Base-by-base conservation (phyloP, 805 yeast species). In the Candida montana region DNA sequence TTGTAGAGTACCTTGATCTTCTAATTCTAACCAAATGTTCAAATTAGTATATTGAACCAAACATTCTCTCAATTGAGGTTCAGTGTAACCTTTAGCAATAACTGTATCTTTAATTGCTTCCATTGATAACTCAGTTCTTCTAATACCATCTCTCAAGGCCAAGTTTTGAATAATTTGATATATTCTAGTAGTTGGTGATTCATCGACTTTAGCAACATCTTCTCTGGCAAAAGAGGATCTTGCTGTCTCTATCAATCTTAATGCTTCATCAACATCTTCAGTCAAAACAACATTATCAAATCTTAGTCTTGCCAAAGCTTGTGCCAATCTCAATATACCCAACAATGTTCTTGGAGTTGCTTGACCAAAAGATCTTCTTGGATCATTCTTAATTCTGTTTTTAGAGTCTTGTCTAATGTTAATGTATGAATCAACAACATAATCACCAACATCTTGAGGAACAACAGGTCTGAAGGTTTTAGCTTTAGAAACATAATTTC, bases 301-400 rank as follows among this genome's bases (percentile, higher is more conserved):
- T 57, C 97, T 74, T 44, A 93, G 72, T 54, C 96, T 75, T 0
- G 99, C 98, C 48, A 86, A 72, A 1, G 97, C 99, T 66, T 91
- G 98, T 2, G 99, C 77, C 73, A 93, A 72, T 67, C 99, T 81
- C 51, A 93, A 67, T 37, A 95, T 82, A 52, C 93, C 98, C 44
- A 93, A 71, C 48, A 93, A 72, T 2, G 98, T 89, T 71, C 99
- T 82, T 44, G 98, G 97, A 1, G 99, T 90, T 17, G 95, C 83
- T 64, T 90, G 97, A 35, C 90, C 79, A 60, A 91, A 91, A 41
- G 88, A 84, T 54, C 76, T 75, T 41, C 75, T 77, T 37, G 59
- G 52, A 27, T 90, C 80, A 49, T 81, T 82, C 54, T 64, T 63
- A 58, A 84, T 85, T 58, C 84, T 83, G 44, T 76, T 69, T 57